These are phyloP conservation scores for Phytophthora citricola DNA, from an alignment of 352 stramenopile species.

Conservation along the genomic window DNA sequence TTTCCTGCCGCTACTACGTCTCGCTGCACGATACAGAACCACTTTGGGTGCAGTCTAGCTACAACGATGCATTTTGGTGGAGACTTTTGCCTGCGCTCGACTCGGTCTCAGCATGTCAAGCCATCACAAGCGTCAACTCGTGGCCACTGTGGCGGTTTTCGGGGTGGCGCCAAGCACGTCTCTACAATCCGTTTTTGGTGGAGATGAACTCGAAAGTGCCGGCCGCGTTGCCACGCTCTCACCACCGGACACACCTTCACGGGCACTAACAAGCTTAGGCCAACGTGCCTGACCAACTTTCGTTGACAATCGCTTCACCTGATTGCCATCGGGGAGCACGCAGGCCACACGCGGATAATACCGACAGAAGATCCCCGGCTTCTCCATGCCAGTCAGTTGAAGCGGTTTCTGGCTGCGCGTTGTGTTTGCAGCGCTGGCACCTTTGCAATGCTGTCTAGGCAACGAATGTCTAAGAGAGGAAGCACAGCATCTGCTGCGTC, in stretches of 20 bases:
- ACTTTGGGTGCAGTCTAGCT: constrained; percentile 5
- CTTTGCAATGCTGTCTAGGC: constrained; percentile 8
- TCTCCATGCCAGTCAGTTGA: constrained; percentile 8
- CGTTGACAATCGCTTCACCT: neutral
- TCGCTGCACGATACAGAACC: constrained; percentile 9
- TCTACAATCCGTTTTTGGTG: constrained; percentile 32
- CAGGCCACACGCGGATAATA: constrained; percentile 6
- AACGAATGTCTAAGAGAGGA: constrained; percentile 12
- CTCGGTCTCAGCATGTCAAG: constrained; percentile 17
- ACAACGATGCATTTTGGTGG: constrained; percentile 20
- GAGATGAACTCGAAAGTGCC: constrained; percentile 14
- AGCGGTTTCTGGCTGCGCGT: constrained; percentile 21
- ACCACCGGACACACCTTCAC: constrained; percentile 4
- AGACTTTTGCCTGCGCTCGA: neutral
- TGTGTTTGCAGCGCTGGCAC: constrained; percentile 2
- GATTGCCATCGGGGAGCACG: neutral
- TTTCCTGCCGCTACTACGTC: neutral
- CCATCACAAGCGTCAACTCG: constrained; percentile 25
- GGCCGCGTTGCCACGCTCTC: constrained; percentile 16
- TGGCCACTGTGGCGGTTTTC: constrained; percentile 21
- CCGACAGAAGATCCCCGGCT: constrained; percentile 1
- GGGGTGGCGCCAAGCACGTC: constrained; percentile 1
- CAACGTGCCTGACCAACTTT: constrained; percentile 3
- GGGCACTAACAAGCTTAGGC: neutral
- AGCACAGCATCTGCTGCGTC: constrained; percentile 13